phyloP scores from a whole-genome alignment of 2,329 filamentous ascomycete genomes.

The Neodidymelliopsis sp. region DNA sequence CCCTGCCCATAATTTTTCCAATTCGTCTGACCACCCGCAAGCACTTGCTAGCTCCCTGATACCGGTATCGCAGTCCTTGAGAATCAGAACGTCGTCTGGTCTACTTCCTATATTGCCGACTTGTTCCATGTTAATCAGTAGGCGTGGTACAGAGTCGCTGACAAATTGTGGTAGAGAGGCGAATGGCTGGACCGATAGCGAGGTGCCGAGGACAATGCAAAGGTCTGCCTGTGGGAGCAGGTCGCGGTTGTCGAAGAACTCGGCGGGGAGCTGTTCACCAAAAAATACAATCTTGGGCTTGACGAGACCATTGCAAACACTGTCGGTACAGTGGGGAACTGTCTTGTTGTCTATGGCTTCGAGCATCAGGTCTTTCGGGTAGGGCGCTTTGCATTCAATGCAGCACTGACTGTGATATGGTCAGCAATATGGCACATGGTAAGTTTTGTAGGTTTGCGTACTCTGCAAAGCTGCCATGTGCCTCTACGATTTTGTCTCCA shows the following conservation, averaged over 20 bases:
- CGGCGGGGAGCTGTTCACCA: constrained; percentile 73
- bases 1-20: constrained; percentile 76
- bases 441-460: neutral
- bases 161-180: constrained; percentile 76
- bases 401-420: constrained; percentile 71
- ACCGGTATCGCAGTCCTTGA: constrained; percentile 84
- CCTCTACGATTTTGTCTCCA: constrained; percentile 82
- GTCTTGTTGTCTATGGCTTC: constrained; percentile 69
- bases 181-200: constrained; percentile 87
- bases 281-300: constrained; percentile 98
- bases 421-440: constrained; percentile 2
- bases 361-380: constrained; percentile 77
- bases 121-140: constrained; percentile 86
- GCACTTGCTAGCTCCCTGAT: constrained; percentile 79
- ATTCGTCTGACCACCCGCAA: constrained; percentile 84
- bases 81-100: constrained; percentile 81
- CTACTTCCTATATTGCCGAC: constrained; percentile 81
- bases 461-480: constrained; percentile 89
- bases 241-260: constrained; percentile 67
- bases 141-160: constrained; percentile 69
- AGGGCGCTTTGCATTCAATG: constrained; percentile 81
- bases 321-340: constrained; percentile 72
- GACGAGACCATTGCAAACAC: constrained; percentile 76
- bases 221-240: constrained; percentile 73
- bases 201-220: constrained; percentile 87